phyloP scores from a whole-genome alignment of 257 asterid species.

The Solanum tarijense region DNA sequence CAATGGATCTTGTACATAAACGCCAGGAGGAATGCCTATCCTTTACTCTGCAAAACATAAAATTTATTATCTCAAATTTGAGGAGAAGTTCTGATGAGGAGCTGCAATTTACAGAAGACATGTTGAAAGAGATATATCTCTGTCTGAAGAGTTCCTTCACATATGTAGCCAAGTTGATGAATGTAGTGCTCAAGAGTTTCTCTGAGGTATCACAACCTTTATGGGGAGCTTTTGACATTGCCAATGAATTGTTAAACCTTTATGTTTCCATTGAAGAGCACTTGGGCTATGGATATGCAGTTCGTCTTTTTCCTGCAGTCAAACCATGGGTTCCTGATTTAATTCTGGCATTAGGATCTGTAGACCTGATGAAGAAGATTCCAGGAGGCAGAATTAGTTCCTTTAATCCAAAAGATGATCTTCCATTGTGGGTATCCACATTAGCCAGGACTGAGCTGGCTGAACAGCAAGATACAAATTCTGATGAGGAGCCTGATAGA shows the following conservation, averaged over 20 bases:
- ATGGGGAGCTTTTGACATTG: conserved; percentile 34
- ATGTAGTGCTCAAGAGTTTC: conserved; percentile 32
- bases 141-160: conserved; percentile 73
- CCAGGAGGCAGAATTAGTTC: conserved; percentile 10
- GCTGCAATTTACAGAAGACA: conserved; percentile 40
- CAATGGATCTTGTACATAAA: conserved; percentile 30
- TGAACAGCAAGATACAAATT: conserved; percentile 26
- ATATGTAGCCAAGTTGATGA: conserved; percentile 72
- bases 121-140: conserved; percentile 27
- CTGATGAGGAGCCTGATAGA: conserved; percentile 29
- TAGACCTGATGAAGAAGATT: conserved; percentile 33
- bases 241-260: conserved; percentile 46
- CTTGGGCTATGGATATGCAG: conserved; percentile 50
- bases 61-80: conserved; percentile 38
- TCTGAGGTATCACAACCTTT: conserved; percentile 27
- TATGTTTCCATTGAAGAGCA: conserved; percentile 55
- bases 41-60: conserved; percentile 33
- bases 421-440: conserved; percentile 53
- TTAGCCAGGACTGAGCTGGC: conserved; percentile 56
- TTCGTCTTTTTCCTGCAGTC: conserved; percentile 40
- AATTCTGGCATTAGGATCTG: conserved; percentile 60
- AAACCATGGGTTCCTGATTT: conserved; percentile 84
- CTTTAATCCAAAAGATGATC: conserved; percentile 13
- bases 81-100: conserved; percentile 24
- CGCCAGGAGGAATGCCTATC: conserved; percentile 45